These are phyloP conservation scores for Bolboschoenus planiculmis DNA, from an alignment of 176 grass and related monocot species.

Conservation along the genomic window DNA sequence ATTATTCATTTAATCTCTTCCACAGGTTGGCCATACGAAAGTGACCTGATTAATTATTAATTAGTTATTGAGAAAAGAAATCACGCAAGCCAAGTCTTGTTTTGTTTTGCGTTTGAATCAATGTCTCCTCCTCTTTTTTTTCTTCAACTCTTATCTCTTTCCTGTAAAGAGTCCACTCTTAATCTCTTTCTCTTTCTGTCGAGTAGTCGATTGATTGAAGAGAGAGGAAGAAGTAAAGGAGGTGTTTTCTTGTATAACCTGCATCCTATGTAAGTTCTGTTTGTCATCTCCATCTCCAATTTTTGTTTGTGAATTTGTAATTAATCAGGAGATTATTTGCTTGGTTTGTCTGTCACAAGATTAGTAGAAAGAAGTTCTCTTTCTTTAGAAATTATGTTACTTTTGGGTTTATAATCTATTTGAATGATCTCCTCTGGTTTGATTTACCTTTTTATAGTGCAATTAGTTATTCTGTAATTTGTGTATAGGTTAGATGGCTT, in stretches of 20 bases:
- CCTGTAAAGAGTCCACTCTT: neutral
- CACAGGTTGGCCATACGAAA: neutral
- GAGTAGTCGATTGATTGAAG: neutral
- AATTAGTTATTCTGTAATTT: neutral
- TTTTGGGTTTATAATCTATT: neutral
- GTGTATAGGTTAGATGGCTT: constrained; percentile 33
- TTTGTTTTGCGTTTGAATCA: neutral
- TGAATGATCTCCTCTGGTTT: neutral
- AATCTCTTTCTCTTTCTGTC: neutral
- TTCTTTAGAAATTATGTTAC: neutral
- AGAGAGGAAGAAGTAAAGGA: neutral
- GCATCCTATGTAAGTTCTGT: neutral
- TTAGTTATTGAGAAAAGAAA: neutral
- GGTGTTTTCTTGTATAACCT: neutral
- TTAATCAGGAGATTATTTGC: neutral
- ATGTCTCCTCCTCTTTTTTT: neutral
- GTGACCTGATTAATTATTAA: neutral
- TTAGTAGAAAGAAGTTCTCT: neutral
- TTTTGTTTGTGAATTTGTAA: no score
- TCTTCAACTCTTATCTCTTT: neutral
- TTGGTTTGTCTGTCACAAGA: neutral
- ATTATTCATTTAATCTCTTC: no score
- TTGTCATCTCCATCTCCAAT: neutral
- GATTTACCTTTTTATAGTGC: neutral
- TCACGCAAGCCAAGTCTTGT: neutral